These are phyloP conservation scores for Pluteus cervinus DNA, from an alignment of 768 basidiomycete species.

Conservation along the genomic window DNA sequence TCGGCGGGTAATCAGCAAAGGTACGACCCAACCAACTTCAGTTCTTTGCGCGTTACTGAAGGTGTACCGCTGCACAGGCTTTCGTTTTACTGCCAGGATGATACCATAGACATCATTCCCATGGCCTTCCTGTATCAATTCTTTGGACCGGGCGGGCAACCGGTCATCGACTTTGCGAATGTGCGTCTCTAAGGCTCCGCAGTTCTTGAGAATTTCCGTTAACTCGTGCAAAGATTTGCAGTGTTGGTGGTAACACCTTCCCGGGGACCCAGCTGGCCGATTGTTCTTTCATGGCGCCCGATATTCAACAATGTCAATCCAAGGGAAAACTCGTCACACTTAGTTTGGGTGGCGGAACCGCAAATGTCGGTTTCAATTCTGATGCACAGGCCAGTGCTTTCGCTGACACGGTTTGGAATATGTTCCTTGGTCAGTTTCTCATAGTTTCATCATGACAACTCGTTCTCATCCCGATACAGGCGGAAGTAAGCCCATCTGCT, in stretches of 20 bases:
- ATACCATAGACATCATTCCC: slow-evolving; percentile 56
- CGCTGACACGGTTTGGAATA: slow-evolving; percentile 60
- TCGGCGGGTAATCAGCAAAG: slow-evolving; percentile 31
- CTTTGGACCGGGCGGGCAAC: slow-evolving; percentile 53
- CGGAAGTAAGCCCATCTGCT: slow-evolving; percentile 28
- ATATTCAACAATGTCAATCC: slow-evolving; percentile 60
- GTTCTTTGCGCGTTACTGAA: not conserved
- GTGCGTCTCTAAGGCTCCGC: slow-evolving; percentile 23
- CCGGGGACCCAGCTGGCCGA: slow-evolving; percentile 56
- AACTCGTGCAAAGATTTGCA: slow-evolving; percentile 46
- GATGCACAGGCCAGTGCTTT: slow-evolving; percentile 48
- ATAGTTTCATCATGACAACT: slow-evolving; percentile 1
- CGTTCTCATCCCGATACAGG: slow-evolving; percentile 12
- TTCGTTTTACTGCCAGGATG: slow-evolving; percentile 58
- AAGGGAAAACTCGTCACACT: slow-evolving; percentile 51
- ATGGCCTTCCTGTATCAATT: slow-evolving; percentile 57
- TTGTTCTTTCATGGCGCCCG: slow-evolving; percentile 53
- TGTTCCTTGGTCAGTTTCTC: slow-evolving; percentile 49
- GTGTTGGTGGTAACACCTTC: slow-evolving; percentile 40
- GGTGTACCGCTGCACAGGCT: slow-evolving; percentile 21
- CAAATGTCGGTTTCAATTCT: slow-evolving; percentile 48
- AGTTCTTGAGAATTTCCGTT: not conserved
- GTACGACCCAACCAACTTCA: slow-evolving; percentile 11
- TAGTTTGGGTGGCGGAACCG: slow-evolving; percentile 53
- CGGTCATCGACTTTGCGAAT: slow-evolving; percentile 58